Evolutionary conservation across 129 eudicot species (phyloP), one percentile per base, ranked within the genome.

Genomic region (Pulicaria dysenterica): DNA sequence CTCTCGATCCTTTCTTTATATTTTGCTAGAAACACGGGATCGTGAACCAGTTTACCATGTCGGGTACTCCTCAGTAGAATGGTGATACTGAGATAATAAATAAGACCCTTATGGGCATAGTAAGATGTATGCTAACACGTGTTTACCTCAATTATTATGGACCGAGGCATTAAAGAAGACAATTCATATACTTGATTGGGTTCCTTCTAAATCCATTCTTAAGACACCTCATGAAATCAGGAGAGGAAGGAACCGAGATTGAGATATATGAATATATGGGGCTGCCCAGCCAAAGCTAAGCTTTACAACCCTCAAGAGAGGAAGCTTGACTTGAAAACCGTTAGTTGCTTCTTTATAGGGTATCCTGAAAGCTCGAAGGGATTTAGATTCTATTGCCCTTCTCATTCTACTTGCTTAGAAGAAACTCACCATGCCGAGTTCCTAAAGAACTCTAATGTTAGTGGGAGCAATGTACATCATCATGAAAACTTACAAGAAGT

Each of bases 261-360:
- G 51, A 63, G 36, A 42, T n/a, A 16, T 63, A 63, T 41, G 37
- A 41, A 63, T 7, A 16, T 8, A 3, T 34, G 16, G 42, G 64
- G 64, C 15, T 58, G 14, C 6, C 50, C 51, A 0, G 51, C 13
- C 36, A 34, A 63, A 41, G 36, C n/a, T 5, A 63, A 43, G 50
- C 2, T 63, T 5, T 40, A 63, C 50, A 53, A 53, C 38, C 64
- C 39, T 51, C 51, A 54, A 53, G 19, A 55, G 36, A 77, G 37
- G 15, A 78, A 69, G 31, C 31, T 24, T 24, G 31, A 24, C 31
- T 0, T 24, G 31, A 24, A 24, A 24, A 24, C 31, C 31, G 54
- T 58, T 14, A 70, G 13, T 77, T 77, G 44, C 34, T 77, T 77
- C n/a, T n/a, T n/a, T n/a, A n/a, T n/a, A n/a, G n/a, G 75, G 11